Evolutionary conservation across 768 basidiomycete genomes (phyloP).

Genomic region (Tephrocybe sp.): DNA sequence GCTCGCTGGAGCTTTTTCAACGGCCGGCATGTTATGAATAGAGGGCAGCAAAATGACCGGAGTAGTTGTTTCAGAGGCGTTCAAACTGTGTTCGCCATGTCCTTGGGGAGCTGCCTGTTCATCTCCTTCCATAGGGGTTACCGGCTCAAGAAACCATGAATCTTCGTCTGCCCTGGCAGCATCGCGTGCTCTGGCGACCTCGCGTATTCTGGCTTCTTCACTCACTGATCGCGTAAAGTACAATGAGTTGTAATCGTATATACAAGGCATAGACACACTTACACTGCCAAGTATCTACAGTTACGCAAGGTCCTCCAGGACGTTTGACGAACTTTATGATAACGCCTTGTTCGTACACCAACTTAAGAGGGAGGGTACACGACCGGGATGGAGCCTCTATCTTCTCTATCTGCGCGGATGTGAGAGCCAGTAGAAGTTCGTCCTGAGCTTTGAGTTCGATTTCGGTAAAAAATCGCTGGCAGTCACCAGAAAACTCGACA

Average conservation of each 20-base stretch:
- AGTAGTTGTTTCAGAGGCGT: no score
- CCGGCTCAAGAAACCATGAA: conserved; percentile 27
- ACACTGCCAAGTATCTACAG: conserved; percentile 42
- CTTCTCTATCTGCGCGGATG: conserved; percentile 36
- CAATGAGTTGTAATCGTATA: not conserved
- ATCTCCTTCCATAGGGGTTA: not conserved
- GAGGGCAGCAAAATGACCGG: no score
- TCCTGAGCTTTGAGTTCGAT: conserved; percentile 42
- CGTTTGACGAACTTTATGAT: conserved; percentile 35
- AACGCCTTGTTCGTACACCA: conserved; percentile 43
- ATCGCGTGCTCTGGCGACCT: no score
- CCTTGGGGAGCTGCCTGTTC: no score
- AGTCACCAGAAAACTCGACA: conserved; percentile 33
- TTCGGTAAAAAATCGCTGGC: conserved; percentile 27
- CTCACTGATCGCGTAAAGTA: conserved; percentile 7
- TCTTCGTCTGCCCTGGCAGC: conserved; percentile 13
- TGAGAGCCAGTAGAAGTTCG: conserved; percentile 45
- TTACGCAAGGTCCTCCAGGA: conserved; percentile 20
- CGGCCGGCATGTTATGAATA: no score
- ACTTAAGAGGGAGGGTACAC: conserved; percentile 35
- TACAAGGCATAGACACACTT: conserved; percentile 21
- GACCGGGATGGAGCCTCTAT: conserved; percentile 23
- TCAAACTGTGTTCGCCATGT: no score
- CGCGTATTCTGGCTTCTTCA: conserved; percentile 8
- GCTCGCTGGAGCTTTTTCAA: not conserved